Evolutionary conservation across 208 protist genomes (phyloP).

Genomic region (Acanthamoeba castellanii): DNA sequence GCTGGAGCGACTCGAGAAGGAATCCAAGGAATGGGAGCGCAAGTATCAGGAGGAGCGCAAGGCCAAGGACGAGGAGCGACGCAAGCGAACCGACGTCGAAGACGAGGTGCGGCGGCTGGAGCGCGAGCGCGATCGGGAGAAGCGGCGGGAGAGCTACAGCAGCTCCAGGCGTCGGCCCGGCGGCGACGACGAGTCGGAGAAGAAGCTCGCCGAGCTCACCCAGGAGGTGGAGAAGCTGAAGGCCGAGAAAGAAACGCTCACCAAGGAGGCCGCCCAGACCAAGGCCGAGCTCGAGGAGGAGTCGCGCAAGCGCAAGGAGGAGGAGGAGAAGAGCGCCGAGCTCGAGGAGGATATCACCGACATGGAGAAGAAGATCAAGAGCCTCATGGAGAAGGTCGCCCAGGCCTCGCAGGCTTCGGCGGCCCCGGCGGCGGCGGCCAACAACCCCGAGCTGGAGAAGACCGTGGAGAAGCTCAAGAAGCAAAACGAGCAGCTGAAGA

Average conservation of each 20-base stretch:
- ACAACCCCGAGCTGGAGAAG: constrained; percentile 10
- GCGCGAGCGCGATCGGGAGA: constrained; percentile 23
- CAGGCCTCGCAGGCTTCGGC: not conserved
- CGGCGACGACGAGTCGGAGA: not conserved
- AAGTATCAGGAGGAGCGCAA: constrained; percentile 50
- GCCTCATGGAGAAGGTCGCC: constrained; percentile 37
- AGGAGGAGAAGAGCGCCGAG: constrained; percentile 48
- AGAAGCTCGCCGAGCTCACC: constrained; percentile 26
- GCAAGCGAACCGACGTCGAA: not conserved
- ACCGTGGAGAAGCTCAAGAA: constrained; percentile 46
- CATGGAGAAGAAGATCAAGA: constrained; percentile 64
- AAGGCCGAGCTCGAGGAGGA: constrained; percentile 33
- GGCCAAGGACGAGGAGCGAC: constrained; percentile 43
- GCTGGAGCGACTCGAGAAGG: constrained; percentile 38
- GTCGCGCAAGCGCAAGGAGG: constrained; percentile 10
- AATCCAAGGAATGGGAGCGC: constrained; percentile 37
- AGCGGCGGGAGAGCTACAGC: constrained; percentile 19
- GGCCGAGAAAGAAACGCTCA: not conserved
- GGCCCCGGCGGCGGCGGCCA: not conserved
- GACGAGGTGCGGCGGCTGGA: not conserved
- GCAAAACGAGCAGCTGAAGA: constrained; percentile 45
- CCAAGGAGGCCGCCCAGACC: not conserved
- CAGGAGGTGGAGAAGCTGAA: constrained; percentile 54
- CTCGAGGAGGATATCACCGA: constrained; percentile 30
- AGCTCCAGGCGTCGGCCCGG: not conserved